A percentile compares a stretch with the other conserved stretches of the same genome.
phyloP scores from a whole-genome alignment of 257 asterid genomes.

The Parsonsia alboflavescens region DNA sequence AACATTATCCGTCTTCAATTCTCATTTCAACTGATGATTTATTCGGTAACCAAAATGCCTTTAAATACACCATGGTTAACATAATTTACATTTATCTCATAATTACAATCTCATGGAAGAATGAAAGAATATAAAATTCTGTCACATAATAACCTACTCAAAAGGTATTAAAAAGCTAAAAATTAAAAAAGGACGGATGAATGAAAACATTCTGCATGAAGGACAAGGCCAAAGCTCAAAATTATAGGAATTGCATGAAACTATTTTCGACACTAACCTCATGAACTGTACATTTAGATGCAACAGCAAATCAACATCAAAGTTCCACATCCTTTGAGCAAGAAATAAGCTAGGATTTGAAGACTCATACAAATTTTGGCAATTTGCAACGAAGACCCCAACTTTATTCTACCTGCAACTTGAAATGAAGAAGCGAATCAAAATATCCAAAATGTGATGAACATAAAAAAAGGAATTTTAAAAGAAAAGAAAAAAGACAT shows the following conservation, averaged over 20 bases:
- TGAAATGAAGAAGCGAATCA: conserved; percentile 4
- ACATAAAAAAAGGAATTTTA: too few relatives aligned
- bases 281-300: conserved; percentile 10
- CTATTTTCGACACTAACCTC: conserved; percentile 21
- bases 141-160: background rate
- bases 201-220: background rate
- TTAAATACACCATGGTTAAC: background rate
- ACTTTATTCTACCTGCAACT: conserved; percentile 35
- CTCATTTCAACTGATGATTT: background rate
- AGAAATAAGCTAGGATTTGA: conserved; percentile 16
- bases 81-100: background rate
- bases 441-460: background rate
- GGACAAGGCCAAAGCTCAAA: background rate
- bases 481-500: background rate
- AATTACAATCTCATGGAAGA: background rate
- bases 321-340: conserved; percentile 11
- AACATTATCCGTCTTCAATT: background rate
- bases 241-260: background rate
- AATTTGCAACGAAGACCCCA: conserved; percentile 18
- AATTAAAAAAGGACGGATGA: background rate
- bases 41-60: background rate
- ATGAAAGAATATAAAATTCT: background rate
- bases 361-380: conserved; percentile 12
- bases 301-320: background rate
- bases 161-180: too few relatives aligned